phyloP scores from a whole-genome alignment of 2,329 filamentous ascomycete species.

The Cytospora leucostoma region DNA sequence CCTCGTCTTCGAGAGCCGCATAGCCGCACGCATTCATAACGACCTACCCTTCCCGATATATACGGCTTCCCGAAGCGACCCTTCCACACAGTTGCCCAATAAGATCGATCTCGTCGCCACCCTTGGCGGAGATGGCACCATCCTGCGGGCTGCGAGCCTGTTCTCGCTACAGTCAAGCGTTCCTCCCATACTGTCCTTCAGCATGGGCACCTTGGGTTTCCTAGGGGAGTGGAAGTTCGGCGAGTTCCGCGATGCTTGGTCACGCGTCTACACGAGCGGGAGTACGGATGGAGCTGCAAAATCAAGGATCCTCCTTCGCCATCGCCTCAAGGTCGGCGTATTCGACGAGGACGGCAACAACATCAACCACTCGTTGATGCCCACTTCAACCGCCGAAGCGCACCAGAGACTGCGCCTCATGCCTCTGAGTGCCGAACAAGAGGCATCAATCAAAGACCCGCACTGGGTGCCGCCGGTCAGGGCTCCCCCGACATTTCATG shows the following conservation, averaged over 20 bases:
- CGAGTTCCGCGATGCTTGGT: conserved; percentile 89
- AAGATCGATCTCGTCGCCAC: conserved; percentile 90
- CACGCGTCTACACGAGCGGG: conserved; percentile 85
- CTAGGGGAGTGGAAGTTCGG: conserved; percentile 94
- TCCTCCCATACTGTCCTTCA: conserved; percentile 90
- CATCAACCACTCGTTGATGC: conserved; percentile 55
- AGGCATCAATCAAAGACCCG: conserved; percentile 26
- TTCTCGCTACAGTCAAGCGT: conserved; percentile 82
- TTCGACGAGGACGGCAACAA: conserved; percentile 68
- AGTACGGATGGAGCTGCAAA: conserved; percentile 51
- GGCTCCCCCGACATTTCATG: conserved; percentile 54
- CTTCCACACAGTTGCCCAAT: conserved; percentile 59
- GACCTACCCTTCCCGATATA: conserved; percentile 75
- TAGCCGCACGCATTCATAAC: conserved; percentile 71
- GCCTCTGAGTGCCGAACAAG: conserved; percentile 26
- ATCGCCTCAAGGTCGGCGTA: conserved; percentile 82
- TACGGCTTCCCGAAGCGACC: conserved; percentile 49
- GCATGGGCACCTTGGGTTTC: conserved; percentile 95
- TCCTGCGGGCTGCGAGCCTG: conserved; percentile 80
- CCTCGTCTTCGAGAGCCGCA: conserved; percentile 77
- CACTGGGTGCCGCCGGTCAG: conserved; percentile 21
- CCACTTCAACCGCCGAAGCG: conserved; percentile 49
- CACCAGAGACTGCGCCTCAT: conserved; percentile 40
- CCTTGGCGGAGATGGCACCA: conserved; percentile 90
- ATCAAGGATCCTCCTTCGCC: conserved; percentile 81